Evolutionary conservation across 2,329 filamentous ascomycete species (phyloP), one percentile per base, ranked within the genome.

Genomic region (Aureobasidium leucospermi): DNA sequence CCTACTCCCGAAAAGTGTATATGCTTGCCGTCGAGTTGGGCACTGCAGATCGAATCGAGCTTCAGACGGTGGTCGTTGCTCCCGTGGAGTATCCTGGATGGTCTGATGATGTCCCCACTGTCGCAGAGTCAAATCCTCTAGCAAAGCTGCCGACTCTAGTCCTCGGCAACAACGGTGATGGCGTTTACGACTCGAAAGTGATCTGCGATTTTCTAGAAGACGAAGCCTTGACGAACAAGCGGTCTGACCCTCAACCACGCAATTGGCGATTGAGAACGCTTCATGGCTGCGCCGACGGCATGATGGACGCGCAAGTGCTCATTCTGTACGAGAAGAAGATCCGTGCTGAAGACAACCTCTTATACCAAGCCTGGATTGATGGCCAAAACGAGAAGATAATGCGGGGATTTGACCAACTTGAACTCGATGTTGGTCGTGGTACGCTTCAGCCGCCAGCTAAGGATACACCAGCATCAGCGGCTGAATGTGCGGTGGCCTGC

Each of bases 141-240:
- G 52, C 52, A 13, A 57, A 57, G 41, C 23, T 57, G 9, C 52
- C 52, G 9, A 46, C 41, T 46, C 41, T 57, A n/a, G 41, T 57
- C 10, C 23, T 47, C 42, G 55, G 52, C 42, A 48, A 38, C 19
- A 43, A 58, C 43, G 55, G 43, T 6, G 36, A 48, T 32, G 55
- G 55, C 34, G 29, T 58, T 43, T 41, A 48, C 34, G 55, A 47
- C 43, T 58, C 55, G 15, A 32, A 29, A 19, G 39, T 48, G 42
- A 58, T 58, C 55, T 58, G 55, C 55, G 53, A 47, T 32, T 47
- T 47, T 58, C 55, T 48, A 31, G 55, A 47, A 48, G 34, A 58
- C 3, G 34, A 58, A 48, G 55, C 42, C 31, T 41, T 31, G 32
- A 41, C 28, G n/a, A 41, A 47, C 43, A 47, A 58, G 43, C 52